These are phyloP conservation scores for Paraphoma sp. DNA, from an alignment of 2,329 filamentous ascomycete genomes.

Conservation along the genomic window DNA sequence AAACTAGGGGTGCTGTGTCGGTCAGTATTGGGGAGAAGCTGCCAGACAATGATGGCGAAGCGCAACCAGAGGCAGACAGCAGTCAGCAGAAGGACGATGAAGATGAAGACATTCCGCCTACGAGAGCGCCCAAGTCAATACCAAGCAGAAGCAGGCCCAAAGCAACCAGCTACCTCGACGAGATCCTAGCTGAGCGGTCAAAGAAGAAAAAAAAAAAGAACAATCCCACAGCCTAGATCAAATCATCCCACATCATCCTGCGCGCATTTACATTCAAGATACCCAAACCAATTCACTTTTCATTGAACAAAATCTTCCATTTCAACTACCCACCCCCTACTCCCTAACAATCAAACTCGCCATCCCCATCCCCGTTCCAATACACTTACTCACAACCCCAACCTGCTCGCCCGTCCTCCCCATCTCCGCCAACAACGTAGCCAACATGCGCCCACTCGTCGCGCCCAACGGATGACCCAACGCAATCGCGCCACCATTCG, in stretches of 20 bases:
- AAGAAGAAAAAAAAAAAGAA: constrained; percentile 57
- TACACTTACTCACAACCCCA: constrained; percentile 90
- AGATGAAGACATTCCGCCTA: constrained; percentile 4
- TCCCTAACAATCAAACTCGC: constrained; percentile 59
- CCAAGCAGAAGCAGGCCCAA: constrained; percentile 37
- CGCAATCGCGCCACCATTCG: constrained; percentile 93
- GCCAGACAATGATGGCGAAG: background rate
- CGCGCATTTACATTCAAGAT: background rate
- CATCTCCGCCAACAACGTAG: constrained; percentile 75
- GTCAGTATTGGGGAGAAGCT: constrained; percentile 1
- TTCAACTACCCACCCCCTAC: constrained; percentile 54
- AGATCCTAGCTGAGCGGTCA: constrained; percentile 56
- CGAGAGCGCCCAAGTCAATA: constrained; percentile 13
- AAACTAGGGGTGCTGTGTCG: background rate
- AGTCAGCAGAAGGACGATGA: background rate
- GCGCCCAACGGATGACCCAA: constrained; percentile 90
- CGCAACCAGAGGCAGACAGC: background rate
- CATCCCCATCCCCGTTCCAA: constrained; percentile 62
- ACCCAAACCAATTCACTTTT: constrained; percentile 45
- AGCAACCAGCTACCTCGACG: constrained; percentile 61
- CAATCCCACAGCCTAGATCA: background rate
- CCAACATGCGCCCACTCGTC: constrained; percentile 82
- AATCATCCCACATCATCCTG: background rate
- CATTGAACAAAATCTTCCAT: constrained; percentile 61
- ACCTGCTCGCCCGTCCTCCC: constrained; percentile 72